A percentile compares a stretch with the other conserved stretches of the same genome.
phyloP scores from a whole-genome alignment of 768 basidiomycete species.

The Rubroboletus pulcherrimus region DNA sequence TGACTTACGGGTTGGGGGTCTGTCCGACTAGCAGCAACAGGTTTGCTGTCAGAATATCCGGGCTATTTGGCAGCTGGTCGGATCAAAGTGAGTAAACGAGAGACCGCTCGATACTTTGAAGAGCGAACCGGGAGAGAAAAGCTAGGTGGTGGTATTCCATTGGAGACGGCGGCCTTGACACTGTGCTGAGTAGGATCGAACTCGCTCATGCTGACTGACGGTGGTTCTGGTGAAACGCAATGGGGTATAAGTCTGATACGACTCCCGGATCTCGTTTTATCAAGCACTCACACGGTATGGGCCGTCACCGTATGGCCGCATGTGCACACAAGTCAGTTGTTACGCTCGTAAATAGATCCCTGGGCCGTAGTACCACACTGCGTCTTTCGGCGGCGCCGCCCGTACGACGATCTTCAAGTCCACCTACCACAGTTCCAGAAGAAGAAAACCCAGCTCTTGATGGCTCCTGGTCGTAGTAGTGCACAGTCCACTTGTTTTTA shows the following conservation, averaged over 20 bases:
- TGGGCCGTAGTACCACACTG: background rate
- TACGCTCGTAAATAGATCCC: background rate
- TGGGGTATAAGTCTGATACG: background rate
- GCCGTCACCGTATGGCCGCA: no score
- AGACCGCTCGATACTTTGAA: background rate
- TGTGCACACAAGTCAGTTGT: no score
- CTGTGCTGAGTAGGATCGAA: constrained; percentile 5
- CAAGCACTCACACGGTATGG: background rate
- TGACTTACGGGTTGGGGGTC: constrained; percentile 38
- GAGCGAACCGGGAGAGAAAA: constrained; percentile 40
- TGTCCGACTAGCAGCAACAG: constrained; percentile 37
- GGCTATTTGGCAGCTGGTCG: constrained; percentile 42
- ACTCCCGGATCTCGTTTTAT: constrained; percentile 7
- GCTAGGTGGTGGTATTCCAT: constrained; percentile 38
- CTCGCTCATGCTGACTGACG: constrained; percentile 10
- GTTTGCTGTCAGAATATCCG: constrained; percentile 50
- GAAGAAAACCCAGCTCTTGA: background rate
- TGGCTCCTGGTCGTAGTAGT: background rate
- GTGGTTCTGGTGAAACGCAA: background rate
- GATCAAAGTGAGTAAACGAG: constrained; percentile 1
- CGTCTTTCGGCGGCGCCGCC: background rate
- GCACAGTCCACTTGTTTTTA: background rate
- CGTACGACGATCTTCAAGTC: background rate
- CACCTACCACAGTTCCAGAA: background rate
- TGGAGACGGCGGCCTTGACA: constrained; percentile 32